phyloP scores from a whole-genome alignment of 2,329 filamentous ascomycete genomes.

The Daldinia eschscholtzii region DNA sequence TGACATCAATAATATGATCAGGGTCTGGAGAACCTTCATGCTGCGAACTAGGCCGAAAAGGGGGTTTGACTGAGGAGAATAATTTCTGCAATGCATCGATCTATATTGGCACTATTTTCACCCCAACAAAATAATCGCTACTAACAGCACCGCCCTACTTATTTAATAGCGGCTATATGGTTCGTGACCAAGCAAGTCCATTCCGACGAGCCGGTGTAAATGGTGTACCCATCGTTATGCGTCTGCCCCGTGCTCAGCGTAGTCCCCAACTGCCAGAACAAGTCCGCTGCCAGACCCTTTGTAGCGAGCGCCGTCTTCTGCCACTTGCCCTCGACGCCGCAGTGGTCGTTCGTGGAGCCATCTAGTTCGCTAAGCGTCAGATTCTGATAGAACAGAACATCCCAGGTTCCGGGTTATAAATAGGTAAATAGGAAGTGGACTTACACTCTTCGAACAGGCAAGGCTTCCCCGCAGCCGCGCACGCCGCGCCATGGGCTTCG shows the following conservation, averaged over 20 bases:
- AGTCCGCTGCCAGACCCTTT: slow-evolving; percentile 48
- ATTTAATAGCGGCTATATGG: slow-evolving; percentile 56
- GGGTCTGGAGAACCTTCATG: too few relatives aligned
- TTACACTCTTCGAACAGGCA: slow-evolving; percentile 59
- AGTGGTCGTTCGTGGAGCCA: slow-evolving; percentile 48
- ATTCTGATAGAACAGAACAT: not conserved
- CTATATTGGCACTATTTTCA: too few relatives aligned
- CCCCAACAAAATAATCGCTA: not conserved
- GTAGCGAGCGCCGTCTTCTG: slow-evolving; percentile 49
- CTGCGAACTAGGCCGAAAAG: too few relatives aligned
- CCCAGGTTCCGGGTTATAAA: too few relatives aligned
- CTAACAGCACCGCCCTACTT: not conserved
- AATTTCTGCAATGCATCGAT: too few relatives aligned
- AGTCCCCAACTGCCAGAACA: slow-evolving; percentile 53
- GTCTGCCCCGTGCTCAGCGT: slow-evolving; percentile 57
- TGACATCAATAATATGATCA: too few relatives aligned
- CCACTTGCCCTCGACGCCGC: slow-evolving; percentile 50
- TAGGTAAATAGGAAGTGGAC: slow-evolving; percentile 42
- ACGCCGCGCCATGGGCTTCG: slow-evolving; percentile 55
- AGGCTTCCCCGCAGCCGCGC: slow-evolving; percentile 56
- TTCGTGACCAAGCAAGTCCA: slow-evolving; percentile 61
- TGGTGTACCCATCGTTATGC: slow-evolving; percentile 60
- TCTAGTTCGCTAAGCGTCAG: slow-evolving; percentile 33
- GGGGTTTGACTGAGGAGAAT: too few relatives aligned
- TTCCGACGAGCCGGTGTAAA: slow-evolving; percentile 58